Percentiles rank a stretch among this genome's conserved stretches.
Conservation (phyloP, 2,329 filamentous ascomycete genomes). For the Diplodia intermedia region DNA sequence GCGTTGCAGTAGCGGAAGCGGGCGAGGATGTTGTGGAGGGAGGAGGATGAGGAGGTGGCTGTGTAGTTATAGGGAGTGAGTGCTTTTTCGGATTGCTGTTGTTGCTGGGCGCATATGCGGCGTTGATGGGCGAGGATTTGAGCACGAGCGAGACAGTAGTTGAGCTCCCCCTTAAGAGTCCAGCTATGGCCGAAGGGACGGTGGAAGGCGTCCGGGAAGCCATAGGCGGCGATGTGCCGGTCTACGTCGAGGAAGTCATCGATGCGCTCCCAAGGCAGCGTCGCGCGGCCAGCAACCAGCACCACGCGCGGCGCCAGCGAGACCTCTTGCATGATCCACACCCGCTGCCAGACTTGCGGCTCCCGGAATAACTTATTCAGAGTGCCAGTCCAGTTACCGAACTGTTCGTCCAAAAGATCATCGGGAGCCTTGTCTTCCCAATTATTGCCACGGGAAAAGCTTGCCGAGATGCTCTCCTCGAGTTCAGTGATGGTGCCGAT, state of each 20-base stretch:
- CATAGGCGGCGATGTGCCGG: background rate
- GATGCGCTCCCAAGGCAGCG: slow-evolving; percentile 10
- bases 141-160: background rate
- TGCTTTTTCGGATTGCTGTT: background rate
- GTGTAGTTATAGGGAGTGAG: too few species aligned
- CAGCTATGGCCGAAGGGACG: background rate
- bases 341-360: background rate
- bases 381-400: too few species aligned
- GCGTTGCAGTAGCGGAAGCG: slow-evolving; percentile 39
- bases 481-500: slow-evolving; percentile 36
- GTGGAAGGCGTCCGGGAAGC: slow-evolving; percentile 22
- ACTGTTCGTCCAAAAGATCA: background rate
- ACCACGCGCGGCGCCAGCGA: slow-evolving; percentile 14
- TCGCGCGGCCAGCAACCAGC: background rate
- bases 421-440: background rate
- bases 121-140: slow-evolving; percentile 14
- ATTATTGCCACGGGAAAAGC: background rate
- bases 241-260: slow-evolving; percentile 25
- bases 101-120: background rate
- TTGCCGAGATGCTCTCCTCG: background rate
- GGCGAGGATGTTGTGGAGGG: slow-evolving; percentile 38
- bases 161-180: background rate
- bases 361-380: background rate
- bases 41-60: slow-evolving; percentile 3
- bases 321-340: slow-evolving; percentile 31